Evolutionary conservation across 495 filamentous ascomycete species (phyloP).

Genomic region (Cercophora newfieldiana): DNA sequence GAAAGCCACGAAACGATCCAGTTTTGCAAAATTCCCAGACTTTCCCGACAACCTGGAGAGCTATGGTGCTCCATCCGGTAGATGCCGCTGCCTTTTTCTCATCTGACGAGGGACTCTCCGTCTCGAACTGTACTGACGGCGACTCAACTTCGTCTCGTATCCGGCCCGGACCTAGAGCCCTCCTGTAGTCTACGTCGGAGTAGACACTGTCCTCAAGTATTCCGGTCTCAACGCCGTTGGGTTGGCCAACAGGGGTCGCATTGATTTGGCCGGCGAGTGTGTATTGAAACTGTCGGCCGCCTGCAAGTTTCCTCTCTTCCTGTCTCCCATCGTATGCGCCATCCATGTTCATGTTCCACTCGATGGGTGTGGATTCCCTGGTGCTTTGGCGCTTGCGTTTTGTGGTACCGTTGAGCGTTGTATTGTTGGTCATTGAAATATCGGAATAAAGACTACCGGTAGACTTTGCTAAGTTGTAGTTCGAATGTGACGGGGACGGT

Average conservation of each 20-base stretch:
- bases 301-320: conserved; percentile 22
- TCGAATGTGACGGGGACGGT: conserved; percentile 65
- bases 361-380: conserved; percentile 36
- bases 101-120: background rate
- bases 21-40: conserved; percentile 80
- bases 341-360: conserved; percentile 36
- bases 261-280: conserved; percentile 65
- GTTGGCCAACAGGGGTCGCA: conserved; percentile 51
- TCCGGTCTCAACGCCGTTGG: conserved; percentile 49
- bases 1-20: conserved; percentile 76
- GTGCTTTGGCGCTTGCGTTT: conserved; percentile 45
- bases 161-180: conserved; percentile 43
- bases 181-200: conserved; percentile 56
- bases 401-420: conserved; percentile 24
- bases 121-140: conserved; percentile 16
- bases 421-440: conserved; percentile 33
- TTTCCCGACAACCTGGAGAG: conserved; percentile 64
- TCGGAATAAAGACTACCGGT: conserved; percentile 54
- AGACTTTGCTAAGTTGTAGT: conserved; percentile 57
- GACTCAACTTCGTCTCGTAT: conserved; percentile 31
- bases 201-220: conserved; percentile 52
- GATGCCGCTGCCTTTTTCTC: background rate
- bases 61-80: conserved; percentile 48
- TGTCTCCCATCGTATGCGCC: conserved; percentile 26
- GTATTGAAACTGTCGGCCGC: conserved; percentile 34